phyloP scores from a whole-genome alignment of 331 rosid species.

The Telfairia occidentalis region DNA sequence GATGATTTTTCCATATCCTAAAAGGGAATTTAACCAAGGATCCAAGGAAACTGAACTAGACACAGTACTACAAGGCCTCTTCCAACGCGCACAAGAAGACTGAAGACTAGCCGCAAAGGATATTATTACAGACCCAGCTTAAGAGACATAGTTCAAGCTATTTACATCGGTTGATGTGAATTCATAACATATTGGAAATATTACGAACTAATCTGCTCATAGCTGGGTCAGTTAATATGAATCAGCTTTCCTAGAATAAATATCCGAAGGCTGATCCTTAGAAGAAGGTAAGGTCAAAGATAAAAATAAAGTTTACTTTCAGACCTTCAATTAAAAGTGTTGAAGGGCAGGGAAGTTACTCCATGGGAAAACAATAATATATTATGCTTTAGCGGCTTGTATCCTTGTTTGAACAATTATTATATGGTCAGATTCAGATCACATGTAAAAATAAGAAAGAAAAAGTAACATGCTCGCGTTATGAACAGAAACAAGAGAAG shows the following conservation, averaged over 20 bases:
- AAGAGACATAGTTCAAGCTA: not conserved
- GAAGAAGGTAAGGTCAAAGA: not conserved
- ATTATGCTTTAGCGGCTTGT: not conserved
- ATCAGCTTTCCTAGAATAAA: not conserved
- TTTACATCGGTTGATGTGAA: not conserved
- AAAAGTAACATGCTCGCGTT: constrained; percentile 10
- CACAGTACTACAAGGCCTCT: not conserved
- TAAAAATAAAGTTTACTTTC: not conserved
- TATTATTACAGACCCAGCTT: not conserved
- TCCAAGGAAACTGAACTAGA: not conserved
- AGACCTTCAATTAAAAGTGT: not conserved
- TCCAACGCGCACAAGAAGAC: not conserved
- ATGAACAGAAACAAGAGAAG: constrained; percentile 2
- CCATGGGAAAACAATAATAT: not conserved
- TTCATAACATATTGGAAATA: not conserved
- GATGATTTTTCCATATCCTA: not conserved
- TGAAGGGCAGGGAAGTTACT: not conserved
- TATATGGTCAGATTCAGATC: not conserved
- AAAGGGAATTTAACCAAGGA: not conserved
- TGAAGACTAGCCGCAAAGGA: not conserved
- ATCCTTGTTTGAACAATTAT: not conserved
- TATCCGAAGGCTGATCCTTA: not conserved
- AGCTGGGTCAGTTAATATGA: not conserved
- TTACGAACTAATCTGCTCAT: not conserved
- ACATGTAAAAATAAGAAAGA: not conserved